Evolutionary conservation across 1,284 basidiomycete species (phyloP).

Genomic region (Xerocomus minutiporus): DNA sequence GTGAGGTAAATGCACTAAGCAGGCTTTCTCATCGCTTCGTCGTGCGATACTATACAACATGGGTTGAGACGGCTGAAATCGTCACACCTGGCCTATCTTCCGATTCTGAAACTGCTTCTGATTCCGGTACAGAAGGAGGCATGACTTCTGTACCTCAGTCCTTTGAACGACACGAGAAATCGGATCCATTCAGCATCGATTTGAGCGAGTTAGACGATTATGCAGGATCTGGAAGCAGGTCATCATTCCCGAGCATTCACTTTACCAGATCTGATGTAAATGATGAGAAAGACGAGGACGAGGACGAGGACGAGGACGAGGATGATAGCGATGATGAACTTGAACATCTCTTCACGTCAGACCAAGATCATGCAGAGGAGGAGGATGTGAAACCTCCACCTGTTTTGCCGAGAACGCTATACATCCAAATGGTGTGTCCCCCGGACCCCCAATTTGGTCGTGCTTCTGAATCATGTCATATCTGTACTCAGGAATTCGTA

Average conservation of each 20-base stretch:
- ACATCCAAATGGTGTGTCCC: slow-evolving; percentile 79
- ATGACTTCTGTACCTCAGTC: slow-evolving; percentile 51
- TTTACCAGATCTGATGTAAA: slow-evolving; percentile 47
- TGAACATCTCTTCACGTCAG: slow-evolving; percentile 34
- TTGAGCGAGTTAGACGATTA: slow-evolving; percentile 56
- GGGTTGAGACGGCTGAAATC: slow-evolving; percentile 67
- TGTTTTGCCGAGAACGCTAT: slow-evolving; percentile 60
- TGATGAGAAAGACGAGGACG: slow-evolving; percentile 40
- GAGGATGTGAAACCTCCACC: slow-evolving; percentile 33
- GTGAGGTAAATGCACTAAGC: slow-evolving; percentile 88
- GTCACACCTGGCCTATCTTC: slow-evolving; percentile 46
- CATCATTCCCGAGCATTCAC: slow-evolving; percentile 76
- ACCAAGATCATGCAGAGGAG: slow-evolving; percentile 29
- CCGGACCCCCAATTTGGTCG: not conserved
- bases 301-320: slow-evolving; percentile 18
- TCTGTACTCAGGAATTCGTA: slow-evolving; percentile 69
- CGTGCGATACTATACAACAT: slow-evolving; percentile 85
- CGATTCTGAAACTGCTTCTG: slow-evolving; percentile 38
- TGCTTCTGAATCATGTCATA: not conserved
- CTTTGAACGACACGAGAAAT: slow-evolving; percentile 31
- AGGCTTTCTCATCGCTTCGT: slow-evolving; percentile 86
- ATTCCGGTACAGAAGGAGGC: slow-evolving; percentile 41
- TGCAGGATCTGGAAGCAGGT: slow-evolving; percentile 45
- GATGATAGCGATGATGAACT: slow-evolving; percentile 37
- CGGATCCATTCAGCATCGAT: slow-evolving; percentile 54